A percentile compares a stretch with the other conserved stretches of the same genome.
phyloP scores from a whole-genome alignment of 306 rosid genomes.

The Malus sylvestris region DNA sequence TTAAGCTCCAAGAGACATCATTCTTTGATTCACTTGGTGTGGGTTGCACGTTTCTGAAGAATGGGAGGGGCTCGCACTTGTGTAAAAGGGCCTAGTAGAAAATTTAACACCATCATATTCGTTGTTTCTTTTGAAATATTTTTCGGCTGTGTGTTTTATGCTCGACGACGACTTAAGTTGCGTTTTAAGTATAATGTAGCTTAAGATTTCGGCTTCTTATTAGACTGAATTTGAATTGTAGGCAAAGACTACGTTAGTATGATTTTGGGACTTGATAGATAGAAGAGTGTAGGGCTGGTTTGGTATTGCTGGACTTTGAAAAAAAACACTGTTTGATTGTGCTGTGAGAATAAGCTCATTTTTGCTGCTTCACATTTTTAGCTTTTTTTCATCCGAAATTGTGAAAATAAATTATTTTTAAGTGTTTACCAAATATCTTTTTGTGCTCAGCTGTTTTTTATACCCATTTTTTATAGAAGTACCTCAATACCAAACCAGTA shows the following conservation, averaged over 20 bases:
- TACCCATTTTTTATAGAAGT: too few species aligned
- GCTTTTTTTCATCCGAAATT: too few species aligned
- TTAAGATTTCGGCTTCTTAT: conserved; percentile 6
- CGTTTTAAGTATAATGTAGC: not conserved
- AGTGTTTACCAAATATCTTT: too few species aligned
- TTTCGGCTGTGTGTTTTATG: conserved; percentile 29
- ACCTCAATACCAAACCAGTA: too few species aligned
- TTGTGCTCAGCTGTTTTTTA: too few species aligned
- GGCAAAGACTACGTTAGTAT: not conserved
- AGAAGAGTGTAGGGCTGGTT: not conserved
- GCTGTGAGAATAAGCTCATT: too few species aligned
- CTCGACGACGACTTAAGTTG: conserved; percentile 11
- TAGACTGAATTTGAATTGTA: not conserved
- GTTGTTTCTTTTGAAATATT: conserved; percentile 15
- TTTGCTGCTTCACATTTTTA: too few species aligned
- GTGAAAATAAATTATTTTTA: too few species aligned
- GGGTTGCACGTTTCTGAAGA: conserved; percentile 20
- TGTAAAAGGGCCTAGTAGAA: conserved; percentile 17
- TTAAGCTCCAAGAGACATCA: not conserved
- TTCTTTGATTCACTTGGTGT: conserved; percentile 3
- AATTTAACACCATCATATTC: conserved; percentile 6
- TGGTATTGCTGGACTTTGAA: too few species aligned
- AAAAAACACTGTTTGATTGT: too few species aligned
- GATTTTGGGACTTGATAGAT: not conserved
- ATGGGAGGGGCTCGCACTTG: conserved; percentile 2